Conservation (phyloP, 305 asterid species). For the Plantago lanceolata region DNA sequence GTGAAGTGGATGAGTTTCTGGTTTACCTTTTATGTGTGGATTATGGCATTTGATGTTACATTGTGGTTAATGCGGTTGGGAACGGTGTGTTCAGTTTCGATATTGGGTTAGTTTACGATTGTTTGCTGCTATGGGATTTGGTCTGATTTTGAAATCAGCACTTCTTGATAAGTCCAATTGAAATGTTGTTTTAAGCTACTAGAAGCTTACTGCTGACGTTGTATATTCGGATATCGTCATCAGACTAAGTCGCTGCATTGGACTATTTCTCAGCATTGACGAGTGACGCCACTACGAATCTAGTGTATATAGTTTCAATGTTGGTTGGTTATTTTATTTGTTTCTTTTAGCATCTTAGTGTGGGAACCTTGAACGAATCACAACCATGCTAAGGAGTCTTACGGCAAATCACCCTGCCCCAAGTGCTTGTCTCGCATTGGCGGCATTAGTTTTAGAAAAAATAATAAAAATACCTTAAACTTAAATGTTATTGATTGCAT, state of each 20-base stretch:
- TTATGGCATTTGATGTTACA: background rate
- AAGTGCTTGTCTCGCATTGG: background rate
- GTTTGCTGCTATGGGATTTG: background rate
- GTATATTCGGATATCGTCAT: background rate
- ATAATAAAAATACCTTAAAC: background rate
- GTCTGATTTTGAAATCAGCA: background rate
- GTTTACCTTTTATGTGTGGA: background rate
- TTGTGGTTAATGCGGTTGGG: background rate
- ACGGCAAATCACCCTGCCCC: background rate
- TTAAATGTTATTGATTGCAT: background rate
- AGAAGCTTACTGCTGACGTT: background rate
- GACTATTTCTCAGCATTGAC: background rate
- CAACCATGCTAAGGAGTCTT: background rate
- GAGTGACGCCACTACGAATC: background rate
- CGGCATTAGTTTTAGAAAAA: background rate
- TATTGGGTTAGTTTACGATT: background rate
- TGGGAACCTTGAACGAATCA: background rate
- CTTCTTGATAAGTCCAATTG: background rate
- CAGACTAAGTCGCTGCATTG: background rate
- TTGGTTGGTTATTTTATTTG: background rate
- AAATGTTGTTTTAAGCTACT: background rate
- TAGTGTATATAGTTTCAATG: background rate
- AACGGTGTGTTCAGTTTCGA: background rate
- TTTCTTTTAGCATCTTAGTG: background rate
- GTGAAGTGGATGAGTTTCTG: slow-evolving; percentile 8